Evolutionary conservation across 2,329 filamentous ascomycete genomes (phyloP).

Genomic region (Exophiala bonariae): DNA sequence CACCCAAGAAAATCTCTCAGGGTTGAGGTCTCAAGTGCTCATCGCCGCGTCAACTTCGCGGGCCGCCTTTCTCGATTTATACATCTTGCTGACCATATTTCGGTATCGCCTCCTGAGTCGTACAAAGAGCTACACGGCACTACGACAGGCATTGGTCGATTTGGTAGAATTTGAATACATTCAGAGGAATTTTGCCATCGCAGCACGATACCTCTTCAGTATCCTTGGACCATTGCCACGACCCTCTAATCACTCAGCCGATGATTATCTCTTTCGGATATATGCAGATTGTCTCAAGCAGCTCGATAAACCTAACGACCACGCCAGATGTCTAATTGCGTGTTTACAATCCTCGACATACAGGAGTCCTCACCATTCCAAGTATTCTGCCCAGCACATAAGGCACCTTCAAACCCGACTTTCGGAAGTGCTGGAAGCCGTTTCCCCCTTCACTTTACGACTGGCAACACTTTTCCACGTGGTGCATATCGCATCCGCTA

Average conservation of each 20-base stretch:
- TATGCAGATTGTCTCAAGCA: constrained; percentile 80
- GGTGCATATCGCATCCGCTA: constrained; percentile 66
- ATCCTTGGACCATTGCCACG: constrained; percentile 78
- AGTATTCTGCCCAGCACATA: constrained; percentile 43
- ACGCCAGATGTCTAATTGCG: constrained; percentile 68
- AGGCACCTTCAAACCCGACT: constrained; percentile 40
- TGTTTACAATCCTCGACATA: constrained; percentile 55
- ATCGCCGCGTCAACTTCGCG: constrained; percentile 60
- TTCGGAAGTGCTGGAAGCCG: constrained; percentile 47
- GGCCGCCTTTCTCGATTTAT: constrained; percentile 45
- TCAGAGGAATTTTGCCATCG: constrained; percentile 69
- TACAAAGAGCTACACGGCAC: constrained; percentile 74
- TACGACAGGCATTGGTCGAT: constrained; percentile 77
- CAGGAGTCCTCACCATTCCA: neutral
- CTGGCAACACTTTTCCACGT: constrained; percentile 73
- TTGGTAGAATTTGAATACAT: constrained; percentile 81
- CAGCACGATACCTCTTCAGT: constrained; percentile 74
- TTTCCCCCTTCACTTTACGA: constrained; percentile 66
- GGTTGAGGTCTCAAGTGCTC: constrained; percentile 48
- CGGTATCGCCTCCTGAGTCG: constrained; percentile 77
- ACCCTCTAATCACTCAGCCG: constrained; percentile 74
- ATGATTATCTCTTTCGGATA: constrained; percentile 81
- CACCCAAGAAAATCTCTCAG: constrained; percentile 8
- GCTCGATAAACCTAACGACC: constrained; percentile 74
- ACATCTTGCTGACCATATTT: constrained; percentile 65